Evolutionary conservation across 2,329 filamentous ascomycete species (phyloP), one percentile per base, ranked within the genome.

Genomic region (Nemania sp.): DNA sequence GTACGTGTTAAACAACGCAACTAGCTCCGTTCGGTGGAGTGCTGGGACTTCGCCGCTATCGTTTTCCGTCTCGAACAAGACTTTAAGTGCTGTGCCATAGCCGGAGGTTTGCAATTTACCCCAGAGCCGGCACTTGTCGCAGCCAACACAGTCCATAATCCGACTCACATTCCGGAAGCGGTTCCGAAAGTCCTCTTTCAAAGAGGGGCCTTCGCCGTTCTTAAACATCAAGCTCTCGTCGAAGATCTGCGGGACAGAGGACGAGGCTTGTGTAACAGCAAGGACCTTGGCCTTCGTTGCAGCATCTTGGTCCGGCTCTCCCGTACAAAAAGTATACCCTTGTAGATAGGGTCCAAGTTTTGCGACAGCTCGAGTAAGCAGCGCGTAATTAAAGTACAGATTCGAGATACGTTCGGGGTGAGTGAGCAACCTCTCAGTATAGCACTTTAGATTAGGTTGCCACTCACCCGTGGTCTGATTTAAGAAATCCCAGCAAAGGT

Each of bases 111-210:
- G 96, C 43, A 99, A 83, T 82, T 99, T 99, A 56, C 96, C 96
- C 96, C 96, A 99, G 2, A 99, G 89, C 8, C 96, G 90, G 82
- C 96, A 99, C 83, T 99, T 99, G 83, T 99, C 96, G 80, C 96
- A 99, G 52, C 96, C 96, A 22, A 98, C 95, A 74, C 96, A 99
- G 80, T 99, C 96, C 96, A 99, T 99, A 72, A 98, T 87, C 47
- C 96, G 90, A 79, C 93, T 97, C 69, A 99, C 93, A 78, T 99
- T 99, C 78, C 96, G 90, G 86, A 99, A 99, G 18, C 96, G 92
- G 80, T 97, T 96, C 74, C 93, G 92, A 85, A 99, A 99, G 77
- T 99, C 96, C 78, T 98, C 95, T 80, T 98, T 99, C 65, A 99
- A 83, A 2, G 88, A 93, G 2, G 92, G 87, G 1, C 89, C 89